A percentile compares a stretch with the other conserved stretches of the same genome.
These are phyloP conservation scores for Asclepias syriaca DNA, from an alignment of 257 asterid species.

Conservation along the genomic window DNA sequence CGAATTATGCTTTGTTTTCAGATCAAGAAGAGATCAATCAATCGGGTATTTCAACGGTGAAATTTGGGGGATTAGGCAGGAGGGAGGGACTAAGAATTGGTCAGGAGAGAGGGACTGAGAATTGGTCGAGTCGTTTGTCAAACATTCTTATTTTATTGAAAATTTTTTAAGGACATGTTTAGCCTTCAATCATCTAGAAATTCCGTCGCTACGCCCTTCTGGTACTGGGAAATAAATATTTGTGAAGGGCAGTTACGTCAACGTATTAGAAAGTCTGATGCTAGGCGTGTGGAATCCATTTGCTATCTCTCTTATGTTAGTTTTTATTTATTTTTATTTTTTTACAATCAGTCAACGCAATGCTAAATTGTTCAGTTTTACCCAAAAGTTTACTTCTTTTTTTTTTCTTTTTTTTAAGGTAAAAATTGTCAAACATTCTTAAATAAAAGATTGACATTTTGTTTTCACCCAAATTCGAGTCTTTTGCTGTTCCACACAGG, in stretches of 20 bases:
- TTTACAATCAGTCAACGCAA: no score
- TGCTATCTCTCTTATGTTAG: background rate
- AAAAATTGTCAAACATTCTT: no score
- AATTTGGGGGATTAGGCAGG: background rate
- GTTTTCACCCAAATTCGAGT: no score
- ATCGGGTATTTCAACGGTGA: background rate
- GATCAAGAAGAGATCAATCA: constrained; percentile 20
- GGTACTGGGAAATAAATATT: background rate
- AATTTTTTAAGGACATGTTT: background rate
- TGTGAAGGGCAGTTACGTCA: background rate
- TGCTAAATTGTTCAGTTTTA: no score
- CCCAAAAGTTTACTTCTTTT: no score
- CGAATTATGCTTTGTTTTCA: background rate
- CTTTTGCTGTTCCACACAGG: no score
- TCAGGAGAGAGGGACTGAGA: no score
- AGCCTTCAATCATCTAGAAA: background rate
- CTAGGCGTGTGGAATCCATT: background rate
- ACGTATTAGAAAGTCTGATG: background rate
- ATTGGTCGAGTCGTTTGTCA: constrained; percentile 6
- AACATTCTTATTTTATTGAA: background rate
- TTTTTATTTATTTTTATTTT: no score
- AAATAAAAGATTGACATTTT: no score
- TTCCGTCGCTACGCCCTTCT: background rate
- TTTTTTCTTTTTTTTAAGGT: no score
- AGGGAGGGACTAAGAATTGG: background rate